These are phyloP conservation scores for Aspergillus calidoustus DNA, from an alignment of 2,329 filamentous ascomycete genomes.

Conservation along the genomic window DNA sequence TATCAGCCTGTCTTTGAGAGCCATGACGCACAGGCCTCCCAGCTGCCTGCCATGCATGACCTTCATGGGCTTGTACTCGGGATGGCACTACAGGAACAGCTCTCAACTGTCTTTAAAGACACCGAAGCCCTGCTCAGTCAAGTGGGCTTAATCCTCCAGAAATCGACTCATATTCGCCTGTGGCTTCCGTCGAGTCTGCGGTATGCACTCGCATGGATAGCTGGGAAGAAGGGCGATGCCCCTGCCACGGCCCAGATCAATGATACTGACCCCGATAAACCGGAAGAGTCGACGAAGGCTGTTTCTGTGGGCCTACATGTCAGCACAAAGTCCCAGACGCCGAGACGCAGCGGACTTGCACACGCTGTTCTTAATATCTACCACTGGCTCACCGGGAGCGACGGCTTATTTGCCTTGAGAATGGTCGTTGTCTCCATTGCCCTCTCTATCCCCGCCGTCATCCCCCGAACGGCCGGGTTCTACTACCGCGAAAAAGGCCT, in stretches of 20 bases:
- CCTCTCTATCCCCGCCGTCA: slow-evolving; percentile 46
- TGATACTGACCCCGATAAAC: slow-evolving; percentile 31
- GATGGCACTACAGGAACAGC: slow-evolving; percentile 56
- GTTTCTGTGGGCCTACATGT: slow-evolving; percentile 44
- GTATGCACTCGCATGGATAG: slow-evolving; percentile 47
- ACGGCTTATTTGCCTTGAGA: slow-evolving; percentile 54
- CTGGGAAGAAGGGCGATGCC: slow-evolving; percentile 31
- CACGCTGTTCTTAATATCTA: slow-evolving; percentile 36
- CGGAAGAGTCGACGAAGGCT: slow-evolving; percentile 38
- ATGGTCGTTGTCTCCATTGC: slow-evolving; percentile 55
- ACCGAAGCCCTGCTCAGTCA: slow-evolving; percentile 38
- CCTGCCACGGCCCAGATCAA: slow-evolving; percentile 24
- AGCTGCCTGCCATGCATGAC: slow-evolving; percentile 24
- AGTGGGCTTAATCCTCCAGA: slow-evolving; percentile 42
- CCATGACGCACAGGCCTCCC: slow-evolving; percentile 14
- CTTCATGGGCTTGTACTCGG: slow-evolving; percentile 49
- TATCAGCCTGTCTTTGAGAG: slow-evolving; percentile 15
- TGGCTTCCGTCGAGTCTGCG: slow-evolving; percentile 51
- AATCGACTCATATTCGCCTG: slow-evolving; percentile 41
- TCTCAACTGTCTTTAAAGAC: slow-evolving; percentile 27
- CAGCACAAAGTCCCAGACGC: slow-evolving; percentile 36
- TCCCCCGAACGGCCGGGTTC: slow-evolving; percentile 53
- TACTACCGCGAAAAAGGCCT: slow-evolving; percentile 58
- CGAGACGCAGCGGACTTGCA: slow-evolving; percentile 32
- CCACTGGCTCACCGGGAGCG: slow-evolving; percentile 48